Evolutionary conservation across 2,329 filamentous ascomycete genomes (phyloP).

Genomic region (Exophiala alcalophila): DNA sequence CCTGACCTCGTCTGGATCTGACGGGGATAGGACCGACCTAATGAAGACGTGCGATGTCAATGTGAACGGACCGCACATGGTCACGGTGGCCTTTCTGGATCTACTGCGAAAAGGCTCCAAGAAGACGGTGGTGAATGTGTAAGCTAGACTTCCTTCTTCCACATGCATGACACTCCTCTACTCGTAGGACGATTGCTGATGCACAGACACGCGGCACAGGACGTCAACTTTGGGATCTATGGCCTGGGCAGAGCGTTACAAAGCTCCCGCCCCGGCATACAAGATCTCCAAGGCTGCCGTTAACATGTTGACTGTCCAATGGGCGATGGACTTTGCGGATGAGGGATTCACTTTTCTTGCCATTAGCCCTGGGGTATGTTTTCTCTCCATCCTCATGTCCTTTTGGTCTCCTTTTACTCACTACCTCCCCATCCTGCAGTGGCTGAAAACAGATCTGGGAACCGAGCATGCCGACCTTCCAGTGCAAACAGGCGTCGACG

Average conservation of each 20-base stretch:
- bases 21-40: slow-evolving; percentile 33
- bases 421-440: slow-evolving; percentile 2
- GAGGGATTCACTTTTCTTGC: slow-evolving; percentile 45
- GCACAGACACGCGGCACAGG: slow-evolving; percentile 18
- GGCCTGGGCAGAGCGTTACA: slow-evolving; percentile 21
- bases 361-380: slow-evolving; percentile 38
- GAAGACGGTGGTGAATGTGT: slow-evolving; percentile 49
- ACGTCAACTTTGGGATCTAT: slow-evolving; percentile 46
- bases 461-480: slow-evolving; percentile 42
- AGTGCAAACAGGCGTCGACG: slow-evolving; percentile 39
- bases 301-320: slow-evolving; percentile 49
- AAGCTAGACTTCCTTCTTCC: slow-evolving; percentile 13
- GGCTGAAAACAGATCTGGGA: slow-evolving; percentile 36
- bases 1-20: neutral
- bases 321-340: slow-evolving; percentile 36
- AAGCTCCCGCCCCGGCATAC: slow-evolving; percentile 33
- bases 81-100: slow-evolving; percentile 42
- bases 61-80: slow-evolving; percentile 41
- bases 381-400: neutral
- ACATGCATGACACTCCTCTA: no score
- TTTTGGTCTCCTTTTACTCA: neutral
- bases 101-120: slow-evolving; percentile 38
- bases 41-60: slow-evolving; percentile 42
- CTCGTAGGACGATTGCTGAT: no score
- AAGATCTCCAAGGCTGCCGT: slow-evolving; percentile 49